Evolutionary conservation across 2,329 filamentous ascomycete genomes (phyloP).

Genomic region (Fusarium sororula): DNA sequence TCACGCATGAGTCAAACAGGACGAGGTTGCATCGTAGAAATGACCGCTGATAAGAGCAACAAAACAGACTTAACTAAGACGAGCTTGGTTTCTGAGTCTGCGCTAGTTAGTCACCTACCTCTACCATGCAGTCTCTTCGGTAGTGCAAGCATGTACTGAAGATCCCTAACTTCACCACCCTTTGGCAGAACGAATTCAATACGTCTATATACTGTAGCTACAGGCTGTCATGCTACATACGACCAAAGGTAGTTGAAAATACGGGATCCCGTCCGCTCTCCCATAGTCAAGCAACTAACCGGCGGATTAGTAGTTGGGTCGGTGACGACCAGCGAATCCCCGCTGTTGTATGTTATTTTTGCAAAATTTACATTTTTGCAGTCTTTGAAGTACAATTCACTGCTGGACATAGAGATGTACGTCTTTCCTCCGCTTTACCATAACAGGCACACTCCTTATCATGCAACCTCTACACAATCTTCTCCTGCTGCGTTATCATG

Average conservation of each 20-base stretch:
- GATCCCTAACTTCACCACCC: not conserved
- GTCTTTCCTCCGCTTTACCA: not conserved
- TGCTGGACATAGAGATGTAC: not conserved
- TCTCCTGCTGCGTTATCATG: not conserved
- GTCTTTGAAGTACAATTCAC: too few species aligned
- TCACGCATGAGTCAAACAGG: not conserved
- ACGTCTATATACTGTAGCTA: accelerated
- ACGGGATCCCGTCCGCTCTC: conserved; percentile 1
- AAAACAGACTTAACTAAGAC: not conserved
- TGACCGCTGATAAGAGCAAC: not conserved
- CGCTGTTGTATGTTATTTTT: conserved; percentile 1
- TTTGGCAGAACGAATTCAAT: accelerated
- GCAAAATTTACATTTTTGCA: not conserved
- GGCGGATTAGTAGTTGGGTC: conserved; percentile 1
- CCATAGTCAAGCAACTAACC: not conserved
- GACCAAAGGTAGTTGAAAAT: not conserved
- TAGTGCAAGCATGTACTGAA: not conserved
- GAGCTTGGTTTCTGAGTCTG: not conserved
- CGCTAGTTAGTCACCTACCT: not conserved
- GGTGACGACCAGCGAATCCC: conserved; percentile 3
- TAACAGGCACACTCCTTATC: not conserved
- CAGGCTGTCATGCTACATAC: accelerated
- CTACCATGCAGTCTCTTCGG: not conserved
- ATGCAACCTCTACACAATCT: not conserved
- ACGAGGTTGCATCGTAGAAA: not conserved